A percentile compares a stretch with the other conserved stretches of the same genome.
phyloP scores from a whole-genome alignment of 495 filamentous ascomycete genomes.

The Bryoglossum gracile region DNA sequence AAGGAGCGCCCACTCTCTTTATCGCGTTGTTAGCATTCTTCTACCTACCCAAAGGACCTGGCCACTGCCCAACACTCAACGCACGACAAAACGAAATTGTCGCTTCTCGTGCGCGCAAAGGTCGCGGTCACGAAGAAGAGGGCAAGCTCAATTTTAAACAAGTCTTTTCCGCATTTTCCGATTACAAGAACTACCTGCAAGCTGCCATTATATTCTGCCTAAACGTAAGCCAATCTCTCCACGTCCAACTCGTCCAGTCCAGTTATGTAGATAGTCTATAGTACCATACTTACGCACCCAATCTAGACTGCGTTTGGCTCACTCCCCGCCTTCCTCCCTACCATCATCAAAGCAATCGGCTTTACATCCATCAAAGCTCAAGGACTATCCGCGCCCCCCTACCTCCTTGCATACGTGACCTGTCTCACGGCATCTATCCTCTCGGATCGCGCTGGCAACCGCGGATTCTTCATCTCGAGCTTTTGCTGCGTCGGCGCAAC shows the following conservation, averaged over 20 bases:
- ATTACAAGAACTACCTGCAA: slow-evolving; percentile 61
- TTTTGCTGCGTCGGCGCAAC: slow-evolving; percentile 42
- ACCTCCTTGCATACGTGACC: slow-evolving; percentile 60
- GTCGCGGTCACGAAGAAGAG: no score
- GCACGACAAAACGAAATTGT: slow-evolving; percentile 59
- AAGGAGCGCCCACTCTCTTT: slow-evolving; percentile 66
- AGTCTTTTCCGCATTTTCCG: slow-evolving; percentile 43
- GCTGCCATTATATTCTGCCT: slow-evolving; percentile 47
- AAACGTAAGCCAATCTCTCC: no score
- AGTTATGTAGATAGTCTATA: no score
- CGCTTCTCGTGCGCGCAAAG: no score
- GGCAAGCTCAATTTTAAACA: slow-evolving; percentile 42
- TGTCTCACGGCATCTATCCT: slow-evolving; percentile 58
- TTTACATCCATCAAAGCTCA: slow-evolving; percentile 61
- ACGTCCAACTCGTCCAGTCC: no score
- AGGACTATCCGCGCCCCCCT: slow-evolving; percentile 70
- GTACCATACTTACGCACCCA: no score
- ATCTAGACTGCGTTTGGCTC: slow-evolving; percentile 71
- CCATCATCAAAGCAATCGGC: slow-evolving; percentile 68
- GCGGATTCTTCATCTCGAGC: slow-evolving; percentile 55
- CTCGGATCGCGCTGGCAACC: slow-evolving; percentile 56
- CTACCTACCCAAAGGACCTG: slow-evolving; percentile 65
- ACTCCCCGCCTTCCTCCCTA: slow-evolving; percentile 75
- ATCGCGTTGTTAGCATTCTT: slow-evolving; percentile 61
- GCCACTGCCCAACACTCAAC: slow-evolving; percentile 60